Percentiles rank a stretch among this genome's conserved stretches.
These are phyloP conservation scores for Geosiphon pyriformis DNA, from an alignment of 192 early-diverging fungal species.

Conservation along the genomic window DNA sequence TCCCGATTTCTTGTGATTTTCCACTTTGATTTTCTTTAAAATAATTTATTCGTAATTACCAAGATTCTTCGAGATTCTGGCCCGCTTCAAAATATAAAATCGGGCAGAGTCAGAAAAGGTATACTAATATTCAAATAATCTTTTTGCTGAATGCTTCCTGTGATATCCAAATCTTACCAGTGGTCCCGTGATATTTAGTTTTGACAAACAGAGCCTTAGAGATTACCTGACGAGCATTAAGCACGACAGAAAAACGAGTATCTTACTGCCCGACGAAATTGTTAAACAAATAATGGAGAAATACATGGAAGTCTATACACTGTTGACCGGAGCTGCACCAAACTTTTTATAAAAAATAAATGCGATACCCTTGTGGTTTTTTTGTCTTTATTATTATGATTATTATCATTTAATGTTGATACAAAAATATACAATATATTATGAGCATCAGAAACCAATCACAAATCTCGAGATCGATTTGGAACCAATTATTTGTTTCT, in stretches of 20 bases:
- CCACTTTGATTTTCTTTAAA: background rate
- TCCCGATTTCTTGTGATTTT: background rate
- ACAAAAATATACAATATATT: too few relatives aligned
- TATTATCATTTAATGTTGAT: too few relatives aligned
- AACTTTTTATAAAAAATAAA: conserved; percentile 18
- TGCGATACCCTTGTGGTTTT: too few relatives aligned
- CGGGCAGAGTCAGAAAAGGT: conserved; percentile 70
- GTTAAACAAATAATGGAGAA: conserved; percentile 81
- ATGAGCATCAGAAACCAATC: too few relatives aligned
- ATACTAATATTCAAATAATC: background rate
- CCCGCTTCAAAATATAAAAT: conserved; percentile 72
- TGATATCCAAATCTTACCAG: too few relatives aligned
- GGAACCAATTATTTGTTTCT: too few relatives aligned
- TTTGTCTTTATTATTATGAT: too few relatives aligned
- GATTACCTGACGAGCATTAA: conserved; percentile 83
- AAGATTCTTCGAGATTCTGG: conserved; percentile 98
- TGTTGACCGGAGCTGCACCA: conserved; percentile 57
- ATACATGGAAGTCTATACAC: conserved; percentile 85
- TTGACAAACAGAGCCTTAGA: conserved; percentile 97
- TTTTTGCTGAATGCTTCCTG: background rate
- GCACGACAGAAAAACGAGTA: conserved; percentile 84
- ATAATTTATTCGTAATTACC: background rate
- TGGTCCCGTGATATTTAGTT: conserved; percentile 52
- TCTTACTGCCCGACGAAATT: conserved; percentile 80
- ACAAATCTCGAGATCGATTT: too few relatives aligned